Percentiles rank a stretch among this genome's conserved stretches.
Evolutionary conservation across 179 eudicot genomes (phyloP).

Genomic region (Camellia oleifera): DNA sequence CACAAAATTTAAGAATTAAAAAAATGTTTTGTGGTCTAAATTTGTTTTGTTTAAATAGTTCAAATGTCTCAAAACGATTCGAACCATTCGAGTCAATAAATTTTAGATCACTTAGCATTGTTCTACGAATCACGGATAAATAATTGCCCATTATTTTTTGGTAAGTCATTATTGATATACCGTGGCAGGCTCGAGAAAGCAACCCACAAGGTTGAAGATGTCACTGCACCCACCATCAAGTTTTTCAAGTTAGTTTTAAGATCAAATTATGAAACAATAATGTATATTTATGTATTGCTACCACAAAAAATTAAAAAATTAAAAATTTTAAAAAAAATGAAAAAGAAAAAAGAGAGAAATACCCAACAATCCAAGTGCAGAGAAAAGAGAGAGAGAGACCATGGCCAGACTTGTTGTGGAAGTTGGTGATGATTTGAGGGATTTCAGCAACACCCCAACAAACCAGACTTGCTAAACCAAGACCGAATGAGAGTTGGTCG

Average conservation of each 20-base stretch:
- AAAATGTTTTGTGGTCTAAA: too few species aligned
- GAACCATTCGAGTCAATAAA: too few species aligned
- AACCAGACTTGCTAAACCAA: conserved; percentile 38
- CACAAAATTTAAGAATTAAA: too few species aligned
- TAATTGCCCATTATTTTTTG: too few species aligned
- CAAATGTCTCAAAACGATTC: too few species aligned
- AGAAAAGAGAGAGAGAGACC: conserved; percentile 51
- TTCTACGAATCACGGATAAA: too few species aligned
- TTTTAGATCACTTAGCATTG: too few species aligned
- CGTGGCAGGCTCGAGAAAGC: conserved; percentile 69
- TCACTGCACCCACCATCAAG: conserved; percentile 34
- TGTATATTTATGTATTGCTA: too few species aligned
- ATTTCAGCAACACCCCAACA: conserved; percentile 63
- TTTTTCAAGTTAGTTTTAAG: background rate
- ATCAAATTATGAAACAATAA: too few species aligned
- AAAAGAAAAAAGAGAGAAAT: background rate
- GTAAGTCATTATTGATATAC: conserved; percentile 16
- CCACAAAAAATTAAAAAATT: too few species aligned
- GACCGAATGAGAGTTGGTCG: conserved; percentile 39
- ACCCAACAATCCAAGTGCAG: conserved; percentile 42
- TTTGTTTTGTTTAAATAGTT: too few species aligned
- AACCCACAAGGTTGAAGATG: conserved; percentile 56
- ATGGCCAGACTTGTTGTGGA: conserved; percentile 45
- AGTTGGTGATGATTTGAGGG: conserved; percentile 58
- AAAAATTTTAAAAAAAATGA: too few species aligned